Conservation (phyloP, 108 stramenopile genomes). For the Cylindrotheca closterium region DNA sequence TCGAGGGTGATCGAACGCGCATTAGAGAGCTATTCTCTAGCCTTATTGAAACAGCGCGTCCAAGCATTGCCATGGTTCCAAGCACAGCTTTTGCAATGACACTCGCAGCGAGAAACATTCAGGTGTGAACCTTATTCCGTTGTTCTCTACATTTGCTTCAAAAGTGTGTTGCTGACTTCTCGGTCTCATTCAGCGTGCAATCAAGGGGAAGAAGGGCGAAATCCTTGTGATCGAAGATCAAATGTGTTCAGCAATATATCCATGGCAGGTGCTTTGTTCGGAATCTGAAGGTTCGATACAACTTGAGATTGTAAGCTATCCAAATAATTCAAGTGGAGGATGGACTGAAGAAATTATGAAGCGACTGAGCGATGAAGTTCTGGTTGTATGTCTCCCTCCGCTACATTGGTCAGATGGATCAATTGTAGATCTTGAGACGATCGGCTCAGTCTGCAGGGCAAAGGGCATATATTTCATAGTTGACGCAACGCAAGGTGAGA, state of each 20-base stretch:
- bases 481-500: slow-evolving; percentile 52
- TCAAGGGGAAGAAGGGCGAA: slow-evolving; percentile 3
- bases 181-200: background rate
- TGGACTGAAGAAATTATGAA: slow-evolving; percentile 45
- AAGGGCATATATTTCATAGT: slow-evolving; percentile 31
- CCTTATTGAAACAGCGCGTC: slow-evolving; percentile 25
- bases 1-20: slow-evolving; percentile 1
- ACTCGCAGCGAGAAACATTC: slow-evolving; percentile 48
- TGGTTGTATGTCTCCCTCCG: slow-evolving; percentile 46
- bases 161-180: background rate
- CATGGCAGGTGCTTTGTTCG: slow-evolving; percentile 43
- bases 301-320: slow-evolving; percentile 42
- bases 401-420: slow-evolving; percentile 58
- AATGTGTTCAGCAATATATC: slow-evolving; percentile 52
- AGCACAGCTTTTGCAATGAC: slow-evolving; percentile 62
- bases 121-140: background rate
- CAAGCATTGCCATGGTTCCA: slow-evolving; percentile 50
- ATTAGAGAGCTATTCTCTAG: slow-evolving; percentile 40
- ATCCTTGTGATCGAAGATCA: slow-evolving; percentile 57
- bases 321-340: slow-evolving; percentile 6
- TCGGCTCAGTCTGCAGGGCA: slow-evolving; percentile 30
- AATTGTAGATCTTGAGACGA: slow-evolving; percentile 35
- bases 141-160: background rate
- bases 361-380: slow-evolving; percentile 17
- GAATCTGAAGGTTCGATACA: slow-evolving; percentile 18